A percentile compares a stretch with the other conserved stretches of the same genome.
phyloP scores from a whole-genome alignment of 1,284 basidiomycete genomes.

The Polyporus tsugae region DNA sequence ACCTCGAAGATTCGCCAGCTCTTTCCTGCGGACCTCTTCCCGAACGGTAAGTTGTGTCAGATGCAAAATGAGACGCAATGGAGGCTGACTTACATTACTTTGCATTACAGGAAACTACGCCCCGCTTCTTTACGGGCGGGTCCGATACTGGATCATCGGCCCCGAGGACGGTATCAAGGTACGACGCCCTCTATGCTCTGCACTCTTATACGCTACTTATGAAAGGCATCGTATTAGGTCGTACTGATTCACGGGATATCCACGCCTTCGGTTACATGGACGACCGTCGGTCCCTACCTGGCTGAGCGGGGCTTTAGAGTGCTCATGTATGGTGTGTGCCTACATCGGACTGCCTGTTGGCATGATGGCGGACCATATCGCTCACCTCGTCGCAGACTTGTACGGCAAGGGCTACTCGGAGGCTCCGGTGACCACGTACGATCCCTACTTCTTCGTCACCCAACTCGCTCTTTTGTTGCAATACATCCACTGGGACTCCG shows the following conservation, averaged over 20 bases:
- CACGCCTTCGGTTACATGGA: constrained; percentile 76
- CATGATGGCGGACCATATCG: not conserved
- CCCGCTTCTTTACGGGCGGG: constrained; percentile 41
- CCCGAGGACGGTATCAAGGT: constrained; percentile 76
- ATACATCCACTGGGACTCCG: constrained; percentile 72
- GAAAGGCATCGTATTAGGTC: constrained; percentile 52
- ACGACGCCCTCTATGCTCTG: constrained; percentile 18
- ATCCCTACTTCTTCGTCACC: constrained; percentile 66
- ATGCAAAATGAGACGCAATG: not conserved
- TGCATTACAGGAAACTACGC: constrained; percentile 37
- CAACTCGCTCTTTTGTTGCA: constrained; percentile 84
- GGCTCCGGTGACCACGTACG: constrained; percentile 68
- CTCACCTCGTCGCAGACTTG: constrained; percentile 57
- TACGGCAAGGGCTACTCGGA: constrained; percentile 85
- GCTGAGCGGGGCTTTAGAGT: constrained; percentile 71
- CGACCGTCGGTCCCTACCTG: constrained; percentile 68
- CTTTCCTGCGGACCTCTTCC: constrained; percentile 41
- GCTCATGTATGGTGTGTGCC: constrained; percentile 67
- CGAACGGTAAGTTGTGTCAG: constrained; percentile 30
- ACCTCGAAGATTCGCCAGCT: constrained; percentile 36
- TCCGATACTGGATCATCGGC: constrained; percentile 80
- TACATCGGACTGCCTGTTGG: too few species aligned
- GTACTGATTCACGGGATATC: constrained; percentile 79
- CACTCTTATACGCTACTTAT: not conserved
- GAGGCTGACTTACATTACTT: not conserved